Evolutionary conservation across 176 grass and related monocot genomes (phyloP).

Genomic region (Phoenix roebelenii): DNA sequence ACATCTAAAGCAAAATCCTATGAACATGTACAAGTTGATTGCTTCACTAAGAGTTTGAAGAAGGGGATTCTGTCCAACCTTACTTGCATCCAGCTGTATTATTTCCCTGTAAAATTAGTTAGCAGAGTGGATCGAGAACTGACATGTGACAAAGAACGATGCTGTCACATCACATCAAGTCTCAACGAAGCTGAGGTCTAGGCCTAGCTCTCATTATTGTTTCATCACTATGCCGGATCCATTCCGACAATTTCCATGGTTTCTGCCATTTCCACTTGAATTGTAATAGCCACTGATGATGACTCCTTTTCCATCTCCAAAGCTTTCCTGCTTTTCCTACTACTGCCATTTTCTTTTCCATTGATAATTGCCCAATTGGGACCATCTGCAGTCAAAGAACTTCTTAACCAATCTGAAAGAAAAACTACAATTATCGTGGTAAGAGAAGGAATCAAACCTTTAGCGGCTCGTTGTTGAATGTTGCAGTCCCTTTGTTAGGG

Average conservation of each 20-base stretch:
- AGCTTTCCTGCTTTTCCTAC: slow-evolving; percentile 78
- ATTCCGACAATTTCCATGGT: slow-evolving; percentile 90
- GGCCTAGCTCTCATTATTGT: slow-evolving; percentile 35
- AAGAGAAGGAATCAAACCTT: slow-evolving; percentile 39
- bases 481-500: slow-evolving; percentile 45
- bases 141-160: slow-evolving; percentile 23
- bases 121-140: slow-evolving; percentile 38
- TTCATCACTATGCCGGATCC: slow-evolving; percentile 81
- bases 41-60: slow-evolving; percentile 33
- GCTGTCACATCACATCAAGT: slow-evolving; percentile 2
- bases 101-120: slow-evolving; percentile 44
- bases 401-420: slow-evolving; percentile 5
- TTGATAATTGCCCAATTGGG: slow-evolving; percentile 56
- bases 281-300: slow-evolving; percentile 91
- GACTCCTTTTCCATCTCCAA: slow-evolving; percentile 99
- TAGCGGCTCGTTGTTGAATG: slow-evolving; percentile 55
- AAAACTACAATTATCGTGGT: not conserved
- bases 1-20: slow-evolving; percentile 65
- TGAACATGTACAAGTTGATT: slow-evolving; percentile 62
- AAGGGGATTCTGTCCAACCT: too few species aligned
- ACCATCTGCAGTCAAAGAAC: slow-evolving; percentile 53
- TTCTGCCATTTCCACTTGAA: slow-evolving; percentile 99
- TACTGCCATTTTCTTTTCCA: slow-evolving; percentile 59
- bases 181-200: slow-evolving; percentile 46
- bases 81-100: not conserved